Base-by-base conservation (phyloP, 1,284 basidiomycete genomes). In the Pseudozyma sp. region DNA sequence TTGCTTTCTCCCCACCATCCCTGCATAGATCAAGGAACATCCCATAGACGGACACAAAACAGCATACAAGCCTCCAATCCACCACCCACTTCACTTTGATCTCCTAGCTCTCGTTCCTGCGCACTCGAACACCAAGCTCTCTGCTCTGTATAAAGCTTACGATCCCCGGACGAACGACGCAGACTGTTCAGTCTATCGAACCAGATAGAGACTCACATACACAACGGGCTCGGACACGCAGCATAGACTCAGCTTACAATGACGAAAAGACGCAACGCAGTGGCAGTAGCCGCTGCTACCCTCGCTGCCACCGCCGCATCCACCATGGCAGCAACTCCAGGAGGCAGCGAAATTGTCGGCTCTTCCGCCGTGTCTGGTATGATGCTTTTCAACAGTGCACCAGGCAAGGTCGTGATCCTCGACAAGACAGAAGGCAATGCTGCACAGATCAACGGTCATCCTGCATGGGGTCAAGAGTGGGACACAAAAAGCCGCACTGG, bases 351-450 rank as follows among this genome's bases (percentile, higher is more conserved):
- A 49, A 69, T 81, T 45, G 62, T 73, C 44, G 70, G 67, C 18
- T 64, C 77, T 21, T 79, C 79, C 4, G 40, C 57, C 11, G 80
- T 80, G 6, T 81, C 79, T 3, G 80, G 77, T 39, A 81, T 82
- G 77, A 82, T 82, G 80, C 55, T 82, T 50, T 79, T 71, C 62
- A 74, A 80, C 49, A 65, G 74, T 55, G 76, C 71, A 38, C 74
- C 79, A 4, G 61, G 79, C 52, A 73, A 74, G 44, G 80, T 85
- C 43, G 80, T 83, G 64, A 83, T 86, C 55, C 77, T 85, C 45
- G 85, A 86, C 78, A 86, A 86, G 67, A 78, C 76, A 18, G 84
- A 86, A 63, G 78, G 82, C 66, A 86, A 85, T 58, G 72, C 69
- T 11, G 56, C 55, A 12, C 55, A 52, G 19, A 62, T 78, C 66